These are phyloP conservation scores for Aspergillus heteromorphus DNA, from an alignment of 495 filamentous ascomycete species.

Conservation along the genomic window DNA sequence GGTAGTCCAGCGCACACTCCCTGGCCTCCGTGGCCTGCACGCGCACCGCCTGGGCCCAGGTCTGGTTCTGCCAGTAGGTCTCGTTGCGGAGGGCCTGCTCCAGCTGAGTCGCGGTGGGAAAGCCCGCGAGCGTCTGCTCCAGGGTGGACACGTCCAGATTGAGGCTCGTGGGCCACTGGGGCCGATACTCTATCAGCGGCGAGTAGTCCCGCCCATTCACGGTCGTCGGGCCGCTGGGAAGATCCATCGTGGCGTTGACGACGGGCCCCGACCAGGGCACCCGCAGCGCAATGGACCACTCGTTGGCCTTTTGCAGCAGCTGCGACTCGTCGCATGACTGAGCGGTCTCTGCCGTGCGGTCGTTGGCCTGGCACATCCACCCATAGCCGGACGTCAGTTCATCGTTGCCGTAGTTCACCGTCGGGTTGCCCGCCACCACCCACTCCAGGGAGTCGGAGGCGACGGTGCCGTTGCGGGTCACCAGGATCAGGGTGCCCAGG, in stretches of 20 bases:
- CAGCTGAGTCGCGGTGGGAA: background rate
- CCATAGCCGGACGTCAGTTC: background rate
- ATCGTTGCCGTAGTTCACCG: background rate
- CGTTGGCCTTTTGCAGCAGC: background rate
- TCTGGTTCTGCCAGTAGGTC: background rate
- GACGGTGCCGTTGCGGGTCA: background rate
- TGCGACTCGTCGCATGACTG: background rate
- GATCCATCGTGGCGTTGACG: background rate
- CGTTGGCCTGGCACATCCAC: conserved; percentile 1
- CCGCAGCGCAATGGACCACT: background rate
- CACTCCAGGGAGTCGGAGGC: background rate
- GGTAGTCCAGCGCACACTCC: background rate
- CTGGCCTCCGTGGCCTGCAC: background rate
- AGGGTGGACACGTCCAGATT: background rate
- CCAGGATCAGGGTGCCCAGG: background rate
- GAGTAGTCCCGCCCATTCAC: background rate
- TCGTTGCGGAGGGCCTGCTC: background rate
- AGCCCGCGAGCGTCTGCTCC: background rate
- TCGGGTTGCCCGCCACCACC: background rate
- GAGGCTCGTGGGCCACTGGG: background rate
- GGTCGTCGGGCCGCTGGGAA: background rate
- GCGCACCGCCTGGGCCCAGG: background rate
- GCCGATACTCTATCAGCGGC: too few relatives aligned
- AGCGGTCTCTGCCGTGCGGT: background rate
- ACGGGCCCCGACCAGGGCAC: background rate